These are phyloP conservation scores for Eucalyptus cloeziana DNA, from an alignment of 345 rosid species.

Conservation along the genomic window DNA sequence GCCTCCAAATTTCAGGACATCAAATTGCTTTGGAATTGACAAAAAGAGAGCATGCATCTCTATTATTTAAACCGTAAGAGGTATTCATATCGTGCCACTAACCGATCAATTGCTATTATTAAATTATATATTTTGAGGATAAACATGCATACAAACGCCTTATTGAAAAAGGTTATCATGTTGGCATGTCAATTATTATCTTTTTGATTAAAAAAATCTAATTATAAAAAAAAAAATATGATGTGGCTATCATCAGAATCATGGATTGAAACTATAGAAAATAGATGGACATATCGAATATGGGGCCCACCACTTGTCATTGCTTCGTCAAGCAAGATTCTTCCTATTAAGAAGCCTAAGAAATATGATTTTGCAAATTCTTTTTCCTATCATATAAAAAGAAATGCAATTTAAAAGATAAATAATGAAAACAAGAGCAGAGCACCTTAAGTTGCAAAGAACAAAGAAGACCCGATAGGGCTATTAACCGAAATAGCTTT, in stretches of 20 bases:
- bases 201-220: neutral
- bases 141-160: neutral
- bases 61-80: neutral
- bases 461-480: neutral
- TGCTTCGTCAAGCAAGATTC: neutral
- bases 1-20: neutral
- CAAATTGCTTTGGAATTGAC: neutral
- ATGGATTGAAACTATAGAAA: neutral
- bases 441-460: neutral
- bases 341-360: neutral
- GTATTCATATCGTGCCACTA: neutral
- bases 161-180: neutral
- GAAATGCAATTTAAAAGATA: neutral
- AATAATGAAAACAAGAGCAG: neutral
- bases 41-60: neutral
- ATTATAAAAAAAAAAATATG: neutral
- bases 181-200: fast-evolving
- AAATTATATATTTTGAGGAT: neutral
- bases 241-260: neutral
- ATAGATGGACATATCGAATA: neutral
- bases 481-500: neutral
- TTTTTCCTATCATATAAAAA: neutral
- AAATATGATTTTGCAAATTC: neutral
- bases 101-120: neutral
- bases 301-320: neutral